Percentiles rank a stretch among this genome's conserved stretches.
Evolutionary conservation across 305 asterid species (phyloP).

Genomic region (Fraxinus dipetala): DNA sequence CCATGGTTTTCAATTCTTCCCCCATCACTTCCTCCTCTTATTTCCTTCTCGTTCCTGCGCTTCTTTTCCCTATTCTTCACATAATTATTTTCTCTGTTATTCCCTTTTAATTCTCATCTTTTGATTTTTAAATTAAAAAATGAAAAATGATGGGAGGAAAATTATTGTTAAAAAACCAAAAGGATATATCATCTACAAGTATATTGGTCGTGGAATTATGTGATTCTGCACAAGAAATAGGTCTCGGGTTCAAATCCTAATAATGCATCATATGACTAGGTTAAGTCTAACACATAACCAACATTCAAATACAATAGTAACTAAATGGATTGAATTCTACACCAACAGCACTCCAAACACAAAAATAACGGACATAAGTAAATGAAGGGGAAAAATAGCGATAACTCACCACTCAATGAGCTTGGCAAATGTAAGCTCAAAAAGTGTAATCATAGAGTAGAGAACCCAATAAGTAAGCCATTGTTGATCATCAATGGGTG

Average conservation of each 20-base stretch:
- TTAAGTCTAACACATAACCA: not conserved
- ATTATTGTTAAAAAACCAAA: no score
- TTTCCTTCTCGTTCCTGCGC: no score
- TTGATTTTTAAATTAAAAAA: no score
- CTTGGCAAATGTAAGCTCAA: constrained; percentile 90
- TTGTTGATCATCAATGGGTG: constrained; percentile 89
- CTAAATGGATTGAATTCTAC: not conserved
- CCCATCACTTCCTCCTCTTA: no score
- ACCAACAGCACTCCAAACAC: not conserved
- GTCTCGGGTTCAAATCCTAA: not conserved
- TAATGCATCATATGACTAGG: not conserved
- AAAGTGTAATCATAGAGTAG: constrained; percentile 92
- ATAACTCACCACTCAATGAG: constrained; percentile 75
- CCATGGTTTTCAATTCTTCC: no score
- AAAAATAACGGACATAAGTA: not conserved
- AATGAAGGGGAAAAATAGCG: not conserved
- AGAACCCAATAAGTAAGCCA: constrained; percentile 99
- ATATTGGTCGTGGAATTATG: no score
- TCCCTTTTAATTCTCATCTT: no score
- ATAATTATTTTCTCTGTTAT: no score
- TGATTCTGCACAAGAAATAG: no score
- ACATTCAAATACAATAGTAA: not conserved
- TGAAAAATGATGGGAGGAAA: no score
- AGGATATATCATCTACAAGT: no score
- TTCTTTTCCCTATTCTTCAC: no score